Conservation (phyloP, 2,329 filamentous ascomycete species). For the Aspergillus brunneoviolaceus region DNA sequence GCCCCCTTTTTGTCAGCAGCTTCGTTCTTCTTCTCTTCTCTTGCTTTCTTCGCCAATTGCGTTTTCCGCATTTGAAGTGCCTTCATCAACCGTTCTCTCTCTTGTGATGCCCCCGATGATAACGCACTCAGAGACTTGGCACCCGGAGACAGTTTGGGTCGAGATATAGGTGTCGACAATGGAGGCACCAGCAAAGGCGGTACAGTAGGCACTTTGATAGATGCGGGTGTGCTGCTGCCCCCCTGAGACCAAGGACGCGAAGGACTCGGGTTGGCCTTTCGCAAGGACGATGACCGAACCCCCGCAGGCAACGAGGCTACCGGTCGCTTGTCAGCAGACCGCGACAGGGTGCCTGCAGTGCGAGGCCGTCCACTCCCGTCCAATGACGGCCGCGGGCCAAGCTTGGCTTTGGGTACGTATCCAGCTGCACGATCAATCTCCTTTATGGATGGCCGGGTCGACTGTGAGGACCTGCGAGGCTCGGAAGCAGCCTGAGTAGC, state of each 20-base stretch:
- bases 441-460: constrained; percentile 44
- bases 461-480: constrained; percentile 41
- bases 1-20: constrained; percentile 17
- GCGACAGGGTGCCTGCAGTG: constrained; percentile 52
- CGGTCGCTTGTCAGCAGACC: constrained; percentile 59
- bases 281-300: constrained; percentile 62
- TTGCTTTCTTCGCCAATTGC: constrained; percentile 56
- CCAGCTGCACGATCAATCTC: constrained; percentile 45
- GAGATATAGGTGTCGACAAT: constrained; percentile 34
- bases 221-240: constrained; percentile 31
- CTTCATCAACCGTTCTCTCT: constrained; percentile 91
- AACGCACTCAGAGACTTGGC: constrained; percentile 47
- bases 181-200: constrained; percentile 42
- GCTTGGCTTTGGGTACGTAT: constrained; percentile 69
- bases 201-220: constrained; percentile 36
- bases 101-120: constrained; percentile 68
- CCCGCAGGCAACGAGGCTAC: constrained; percentile 77
- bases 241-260: constrained; percentile 47
- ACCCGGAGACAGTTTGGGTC: constrained; percentile 38
- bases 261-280: constrained; percentile 50
- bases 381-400: constrained; percentile 78
- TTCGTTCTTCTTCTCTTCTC: constrained; percentile 30
- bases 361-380: constrained; percentile 61
- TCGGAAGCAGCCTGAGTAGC: constrained; percentile 36
- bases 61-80: constrained; percentile 87